Evolutionary conservation across 495 filamentous ascomycete genomes (phyloP), one percentile per base, ranked within the genome.

Genomic region (Entonaema liquescens): DNA sequence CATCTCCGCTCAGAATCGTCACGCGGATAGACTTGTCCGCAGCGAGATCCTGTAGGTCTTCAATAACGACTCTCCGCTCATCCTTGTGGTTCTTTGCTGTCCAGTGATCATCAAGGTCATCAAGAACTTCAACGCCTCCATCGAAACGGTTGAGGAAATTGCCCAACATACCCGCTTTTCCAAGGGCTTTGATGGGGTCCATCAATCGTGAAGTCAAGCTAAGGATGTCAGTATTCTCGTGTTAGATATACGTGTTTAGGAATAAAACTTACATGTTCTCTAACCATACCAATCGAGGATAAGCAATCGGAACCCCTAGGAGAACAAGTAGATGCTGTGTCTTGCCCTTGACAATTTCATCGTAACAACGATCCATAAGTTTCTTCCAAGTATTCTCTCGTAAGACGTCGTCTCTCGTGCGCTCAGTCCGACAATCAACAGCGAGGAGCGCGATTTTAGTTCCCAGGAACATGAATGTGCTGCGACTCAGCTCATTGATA

Each of bases 21-120:
- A 99, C 82, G n/a, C 95, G 89, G 55, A 98, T 85, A 12, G 92
- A 97, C 72, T 94, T 95, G 75, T 95, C 92, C 8, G 90, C 92
- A 13, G 96, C 94, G 52, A 98, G 82, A 70, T 93, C 90, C 77
- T 99, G 95, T 15, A 99, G 84, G 62, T 96, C 92, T 73, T 95
- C 89, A 35, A 99, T 89, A 69, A 98, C 86, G 82, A 91, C 91
- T 69, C 89, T 91, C 31, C 95, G 88, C 80, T 99, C 95, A 11
- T 82, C 79, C 76, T 98, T 98, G 79, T 97, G 93, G 74, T 93
- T 90, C 73, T 92, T 96, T 21, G 95, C 94, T 2, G 95, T 97
- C 95, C 95, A 99, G 75, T 98, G 95, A 78, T 99, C 95, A 71
- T 94, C 91, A 9, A 96, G 83, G 76, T 96, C 93, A 79, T 98